A percentile compares a stretch with the other conserved stretches of the same genome.
Conservation (phyloP, 2,329 filamentous ascomycete genomes). For the Aureobasidium melanogenum region DNA sequence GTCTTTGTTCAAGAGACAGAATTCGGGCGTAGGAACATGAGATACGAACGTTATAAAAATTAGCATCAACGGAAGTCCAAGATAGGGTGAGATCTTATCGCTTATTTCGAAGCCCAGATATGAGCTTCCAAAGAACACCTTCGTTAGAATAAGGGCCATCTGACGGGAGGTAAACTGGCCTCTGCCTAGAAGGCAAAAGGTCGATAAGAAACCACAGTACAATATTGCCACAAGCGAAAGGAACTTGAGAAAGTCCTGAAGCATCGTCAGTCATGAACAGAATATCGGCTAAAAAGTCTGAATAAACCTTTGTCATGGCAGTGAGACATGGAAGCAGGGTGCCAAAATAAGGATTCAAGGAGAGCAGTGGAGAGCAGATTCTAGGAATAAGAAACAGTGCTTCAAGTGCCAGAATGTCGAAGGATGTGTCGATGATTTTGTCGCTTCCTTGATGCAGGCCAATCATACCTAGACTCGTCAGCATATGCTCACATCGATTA, state of each 20-base stretch:
- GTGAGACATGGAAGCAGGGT: conserved; percentile 83
- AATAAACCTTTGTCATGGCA: conserved; percentile 52
- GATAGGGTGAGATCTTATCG: conserved; percentile 39
- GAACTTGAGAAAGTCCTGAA: conserved; percentile 83
- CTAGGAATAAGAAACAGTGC: conserved; percentile 84
- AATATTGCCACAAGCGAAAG: conserved; percentile 68
- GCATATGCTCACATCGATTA: not conserved
- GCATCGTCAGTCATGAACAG: conserved; percentile 21
- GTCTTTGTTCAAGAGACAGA: not conserved
- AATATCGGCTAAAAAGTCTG: not conserved
- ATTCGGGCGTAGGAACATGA: not conserved
- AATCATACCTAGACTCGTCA: conserved; percentile 26
- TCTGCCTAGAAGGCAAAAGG: conserved; percentile 69
- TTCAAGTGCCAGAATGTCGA: conserved; percentile 82
- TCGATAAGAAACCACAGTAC: conserved; percentile 81
- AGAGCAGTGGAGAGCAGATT: conserved; percentile 71
- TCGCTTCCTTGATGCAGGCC: conserved; percentile 54
- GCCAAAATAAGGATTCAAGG: conserved; percentile 82
- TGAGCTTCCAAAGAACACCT: conserved; percentile 64
- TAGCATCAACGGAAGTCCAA: conserved; percentile 49
- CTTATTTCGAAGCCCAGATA: conserved; percentile 59
- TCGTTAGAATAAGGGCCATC: conserved; percentile 70
- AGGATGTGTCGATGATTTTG: conserved; percentile 65
- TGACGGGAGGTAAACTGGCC: conserved; percentile 54
- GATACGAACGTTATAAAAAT: conserved; percentile 52